Evolutionary conservation across 1,284 basidiomycete genomes (phyloP), one percentile per base, ranked within the genome.

Genomic region (Lignosus rhinocerotis): DNA sequence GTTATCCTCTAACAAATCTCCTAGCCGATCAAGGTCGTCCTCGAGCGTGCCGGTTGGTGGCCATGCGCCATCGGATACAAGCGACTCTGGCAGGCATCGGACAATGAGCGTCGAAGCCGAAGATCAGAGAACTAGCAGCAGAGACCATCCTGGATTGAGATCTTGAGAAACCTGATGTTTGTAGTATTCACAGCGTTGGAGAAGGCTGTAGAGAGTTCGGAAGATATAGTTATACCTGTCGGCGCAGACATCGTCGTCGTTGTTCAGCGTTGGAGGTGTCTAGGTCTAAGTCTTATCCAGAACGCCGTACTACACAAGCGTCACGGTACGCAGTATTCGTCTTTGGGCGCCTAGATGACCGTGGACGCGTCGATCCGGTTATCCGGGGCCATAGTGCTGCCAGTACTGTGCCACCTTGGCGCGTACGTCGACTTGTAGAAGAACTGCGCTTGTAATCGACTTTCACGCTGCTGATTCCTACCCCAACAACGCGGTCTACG

Each of bases 101-200:
- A 25, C 4, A 25, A 73, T 72, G 62, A 64, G 60, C 53, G 46
- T 54, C 39, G 44, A 25, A 43, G 17, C 42, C 59, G 62, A 59
- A 56, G 60, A 63, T 54, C 25, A 66, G 64, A 60, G 49, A 59
- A 70, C 62, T 54, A 33, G 49, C 52, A 14, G 66, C 25, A 25
- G 56, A 72, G 73, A 92, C 91, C 90, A 70, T 92, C 84, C 64
- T 77, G 74, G 69, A 93, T 91, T 44, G 79, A 78, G 59, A 93
- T 78, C 72, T 90, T 90, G 75, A 93, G 75, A 72, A 92, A 92
- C 42, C 90, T 81, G 55, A 80, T 75, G 49, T 74, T 68, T 58
- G 72, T 76, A 1, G 79, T 73, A 47, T 80, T 77, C 17, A 85
- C 72, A 6, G 87, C 86, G 43, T 79, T 68, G 14, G 86, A 79